phyloP scores from a whole-genome alignment of 2,329 filamentous ascomycete genomes.

The Fusarium nanum region DNA sequence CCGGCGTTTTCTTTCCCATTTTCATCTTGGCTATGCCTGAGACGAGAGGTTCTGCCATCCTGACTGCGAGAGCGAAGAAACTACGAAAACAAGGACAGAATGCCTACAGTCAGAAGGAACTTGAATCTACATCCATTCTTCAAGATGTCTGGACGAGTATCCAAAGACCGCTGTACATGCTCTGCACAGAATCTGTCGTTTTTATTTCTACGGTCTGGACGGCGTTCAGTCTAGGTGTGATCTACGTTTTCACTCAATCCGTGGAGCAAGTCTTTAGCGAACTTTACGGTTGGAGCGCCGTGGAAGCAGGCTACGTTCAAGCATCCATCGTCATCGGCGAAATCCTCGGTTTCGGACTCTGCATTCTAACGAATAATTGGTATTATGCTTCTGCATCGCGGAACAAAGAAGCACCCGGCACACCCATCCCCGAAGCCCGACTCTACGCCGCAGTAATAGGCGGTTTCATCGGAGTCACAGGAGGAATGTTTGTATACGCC shows the following conservation, averaged over 20 bases:
- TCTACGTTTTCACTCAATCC: slow-evolving; percentile 28
- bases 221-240: slow-evolving; percentile 15
- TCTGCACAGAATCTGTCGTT: slow-evolving; percentile 20
- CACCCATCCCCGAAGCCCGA: slow-evolving; percentile 32
- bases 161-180: slow-evolving; percentile 25
- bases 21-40: slow-evolving; percentile 32
- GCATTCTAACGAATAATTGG: slow-evolving; percentile 22
- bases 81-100: slow-evolving; percentile 10
- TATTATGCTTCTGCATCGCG: slow-evolving; percentile 33
- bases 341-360: slow-evolving; percentile 19
- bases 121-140: slow-evolving; percentile 17
- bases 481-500: slow-evolving; percentile 32
- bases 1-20: slow-evolving; percentile 21
- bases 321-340: slow-evolving; percentile 27
- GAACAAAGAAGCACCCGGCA: slow-evolving; percentile 20
- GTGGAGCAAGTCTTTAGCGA: slow-evolving; percentile 24
- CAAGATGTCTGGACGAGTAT: slow-evolving; percentile 14
- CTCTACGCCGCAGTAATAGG: slow-evolving; percentile 25
- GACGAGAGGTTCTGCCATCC: slow-evolving; percentile 13
- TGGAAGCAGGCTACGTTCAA: slow-evolving; percentile 25
- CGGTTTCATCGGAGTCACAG: slow-evolving; percentile 21
- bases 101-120: slow-evolving; percentile 15
- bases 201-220: slow-evolving; percentile 24
- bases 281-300: slow-evolving; percentile 22
- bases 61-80: slow-evolving; percentile 4